These are phyloP conservation scores for Kwoniella mangroviensis DNA, from an alignment of 768 basidiomycete species.

Conservation along the genomic window DNA sequence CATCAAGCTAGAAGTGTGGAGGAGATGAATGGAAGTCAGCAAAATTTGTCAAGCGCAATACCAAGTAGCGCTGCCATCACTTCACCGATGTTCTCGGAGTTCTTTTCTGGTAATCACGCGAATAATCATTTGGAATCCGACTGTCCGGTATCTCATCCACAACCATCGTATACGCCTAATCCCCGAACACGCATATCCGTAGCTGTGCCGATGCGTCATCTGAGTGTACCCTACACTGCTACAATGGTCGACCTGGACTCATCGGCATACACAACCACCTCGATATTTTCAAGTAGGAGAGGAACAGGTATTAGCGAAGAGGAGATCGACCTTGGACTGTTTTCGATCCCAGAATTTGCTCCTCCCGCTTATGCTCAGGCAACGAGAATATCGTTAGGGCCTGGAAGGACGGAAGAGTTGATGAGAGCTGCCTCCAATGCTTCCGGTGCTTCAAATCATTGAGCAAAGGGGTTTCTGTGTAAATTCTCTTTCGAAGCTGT, in stretches of 20 bases:
- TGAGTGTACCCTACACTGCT: constrained; percentile 10
- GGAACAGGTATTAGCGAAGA: constrained; percentile 8
- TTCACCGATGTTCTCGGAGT: constrained; percentile 14
- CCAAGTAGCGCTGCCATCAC: not conserved
- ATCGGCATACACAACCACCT: not conserved
- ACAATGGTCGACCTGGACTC: constrained; percentile 1
- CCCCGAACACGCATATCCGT: constrained; percentile 6
- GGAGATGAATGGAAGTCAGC: not conserved
- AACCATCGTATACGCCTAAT: not conserved
- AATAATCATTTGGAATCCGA: not conserved
- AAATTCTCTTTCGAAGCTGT: no score
- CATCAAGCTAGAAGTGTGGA: not conserved
- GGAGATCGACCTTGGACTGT: constrained; percentile 6
- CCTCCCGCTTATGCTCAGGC: constrained; percentile 14
- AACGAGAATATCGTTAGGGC: constrained; percentile 7
- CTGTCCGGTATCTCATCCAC: not conserved
- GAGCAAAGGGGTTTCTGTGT: not conserved
- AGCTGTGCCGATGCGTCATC: constrained; percentile 4
- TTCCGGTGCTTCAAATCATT: not conserved
- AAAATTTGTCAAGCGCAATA: not conserved
- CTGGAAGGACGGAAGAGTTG: not conserved
- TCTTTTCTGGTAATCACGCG: not conserved
- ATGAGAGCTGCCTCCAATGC: not conserved
- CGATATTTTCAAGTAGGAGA: constrained; percentile 11
- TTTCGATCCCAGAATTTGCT: constrained; percentile 9